Conservation (phyloP, 2,329 filamentous ascomycete genomes). For the Coleophoma cylindrospora region DNA sequence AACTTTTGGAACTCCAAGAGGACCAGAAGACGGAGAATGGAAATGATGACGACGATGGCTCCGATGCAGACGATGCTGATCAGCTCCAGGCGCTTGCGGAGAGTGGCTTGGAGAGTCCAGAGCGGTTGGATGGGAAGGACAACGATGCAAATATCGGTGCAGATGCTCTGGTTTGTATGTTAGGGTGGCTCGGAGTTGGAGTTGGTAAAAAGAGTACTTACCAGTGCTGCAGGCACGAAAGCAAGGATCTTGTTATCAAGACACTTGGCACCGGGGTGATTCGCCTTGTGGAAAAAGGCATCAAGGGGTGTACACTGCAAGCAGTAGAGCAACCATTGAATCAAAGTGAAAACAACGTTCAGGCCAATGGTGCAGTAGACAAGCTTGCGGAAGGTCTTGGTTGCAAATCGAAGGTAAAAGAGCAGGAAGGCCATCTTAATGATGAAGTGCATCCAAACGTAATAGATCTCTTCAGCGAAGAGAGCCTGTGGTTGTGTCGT, state of each 20-base stretch:
- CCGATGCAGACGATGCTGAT: conserved; percentile 24
- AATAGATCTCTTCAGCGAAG: conserved; percentile 27
- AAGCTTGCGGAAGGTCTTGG: conserved; percentile 16
- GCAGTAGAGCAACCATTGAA: conserved; percentile 22
- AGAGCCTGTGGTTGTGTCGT: conserved; percentile 11
- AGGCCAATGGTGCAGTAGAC: conserved; percentile 22
- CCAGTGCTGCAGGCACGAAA: conserved; percentile 7
- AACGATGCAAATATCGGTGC: conserved; percentile 20
- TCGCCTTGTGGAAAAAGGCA: conserved; percentile 22
- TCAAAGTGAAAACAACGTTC: conserved; percentile 21
- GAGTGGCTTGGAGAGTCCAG: conserved; percentile 37
- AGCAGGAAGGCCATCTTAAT: conserved; percentile 29
- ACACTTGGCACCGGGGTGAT: conserved; percentile 19
- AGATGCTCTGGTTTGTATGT: conserved; percentile 2
- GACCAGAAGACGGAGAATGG: conserved; percentile 8
- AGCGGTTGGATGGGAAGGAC: conserved; percentile 33
- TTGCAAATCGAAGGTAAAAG: conserved; percentile 26
- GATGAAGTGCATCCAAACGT: conserved; percentile 24
- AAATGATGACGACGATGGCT: conserved; percentile 19
- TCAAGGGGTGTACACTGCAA: conserved; percentile 27
- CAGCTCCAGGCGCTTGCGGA: conserved; percentile 13
- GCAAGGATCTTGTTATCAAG: conserved; percentile 10
- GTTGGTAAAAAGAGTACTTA: neutral
- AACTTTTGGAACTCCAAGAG: conserved; percentile 15
- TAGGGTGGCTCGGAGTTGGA: neutral